Base-by-base conservation (phyloP, 2,329 filamentous ascomycete genomes). In the Didymella lethalis region DNA sequence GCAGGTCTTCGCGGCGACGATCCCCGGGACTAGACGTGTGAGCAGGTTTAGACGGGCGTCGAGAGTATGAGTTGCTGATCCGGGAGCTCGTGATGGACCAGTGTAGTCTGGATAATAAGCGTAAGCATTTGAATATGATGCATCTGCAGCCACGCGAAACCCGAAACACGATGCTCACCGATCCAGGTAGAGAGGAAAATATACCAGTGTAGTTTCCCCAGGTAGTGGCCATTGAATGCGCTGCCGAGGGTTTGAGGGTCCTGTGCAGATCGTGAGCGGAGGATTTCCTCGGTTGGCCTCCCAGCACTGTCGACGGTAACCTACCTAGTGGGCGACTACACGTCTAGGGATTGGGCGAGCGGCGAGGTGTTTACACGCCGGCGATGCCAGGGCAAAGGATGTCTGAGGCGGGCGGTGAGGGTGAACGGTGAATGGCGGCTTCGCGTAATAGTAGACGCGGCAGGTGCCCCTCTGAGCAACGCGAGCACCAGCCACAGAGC, bases 11-110 rank as follows among this genome's bases (percentile, higher is more conserved):
- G 67, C 72, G 49, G 65, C 63, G 67, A 75, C 77, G 31, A 77
- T 57, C 31, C 64, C 69, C 50, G 75, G 74, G 58, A 76, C 64
- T 60, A 75, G 64, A 62, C 65, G 49, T 46, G 65, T 61, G 50
- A 78, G 68, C 61, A 74, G 62, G 59, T 65, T 54, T 46, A 79
- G 67, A 50, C 78, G 75, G 59, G 68, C 68, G 61, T 80, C 77
- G 46, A 68, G 64, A 62, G 78, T 64, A 63, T 79, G 77, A 48
- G 66, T 71, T 43, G 76, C 71, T 52, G 70, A 70, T 56, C 71
- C 73, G 63, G 71, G 69, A 51, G 70, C 54, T 62, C 74, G 75
- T 60, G 75, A 70, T 41, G 71, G 58, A 45, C 76, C 76, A 57
- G 73, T 74, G 61, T 79, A 79, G 63, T 73, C 75, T 78, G 61